Conservation (phyloP, 2,329 filamentous ascomycete species). For the Pyricularia sp. region DNA sequence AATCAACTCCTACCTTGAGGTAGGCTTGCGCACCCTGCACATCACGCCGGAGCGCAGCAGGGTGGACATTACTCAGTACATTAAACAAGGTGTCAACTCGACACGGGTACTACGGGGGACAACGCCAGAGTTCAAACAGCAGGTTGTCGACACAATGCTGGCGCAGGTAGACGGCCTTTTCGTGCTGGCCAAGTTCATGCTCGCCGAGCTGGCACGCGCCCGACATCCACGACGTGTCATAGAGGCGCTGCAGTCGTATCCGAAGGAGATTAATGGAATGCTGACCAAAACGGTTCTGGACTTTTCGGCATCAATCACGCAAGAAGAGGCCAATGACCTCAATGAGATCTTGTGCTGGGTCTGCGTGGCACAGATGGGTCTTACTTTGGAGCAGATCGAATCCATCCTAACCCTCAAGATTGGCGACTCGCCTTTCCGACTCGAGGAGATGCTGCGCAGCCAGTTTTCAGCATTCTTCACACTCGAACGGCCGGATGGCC, state of each 20-base stretch:
- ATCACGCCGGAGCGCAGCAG: slow-evolving; percentile 3
- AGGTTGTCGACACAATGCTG: neutral
- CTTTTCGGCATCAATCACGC: neutral
- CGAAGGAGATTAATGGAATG: slow-evolving; percentile 4
- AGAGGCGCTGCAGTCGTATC: neutral
- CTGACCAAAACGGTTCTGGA: slow-evolving; percentile 2
- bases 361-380: slow-evolving; percentile 2
- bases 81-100: slow-evolving; percentile 1
- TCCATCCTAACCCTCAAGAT: neutral
- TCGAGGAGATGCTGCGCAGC: slow-evolving; percentile 3
- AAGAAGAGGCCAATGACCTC: slow-evolving; percentile 1
- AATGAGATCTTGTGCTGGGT: slow-evolving; percentile 4
- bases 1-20: neutral
- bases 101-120: neutral
- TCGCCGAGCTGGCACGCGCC: neutral
- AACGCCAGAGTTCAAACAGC: neutral
- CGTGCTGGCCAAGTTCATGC: slow-evolving; percentile 4
- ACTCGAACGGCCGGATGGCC: slow-evolving; percentile 1
- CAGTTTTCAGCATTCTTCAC: slow-evolving; percentile 2
- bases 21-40: neutral
- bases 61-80: neutral
- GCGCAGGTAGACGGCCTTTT: slow-evolving; percentile 3
- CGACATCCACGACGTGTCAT: neutral
- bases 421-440: neutral
- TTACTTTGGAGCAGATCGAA: slow-evolving; percentile 3